Base-by-base conservation (phyloP, 1,139 yeast genomes). In the Sugiyamaella sp. region DNA sequence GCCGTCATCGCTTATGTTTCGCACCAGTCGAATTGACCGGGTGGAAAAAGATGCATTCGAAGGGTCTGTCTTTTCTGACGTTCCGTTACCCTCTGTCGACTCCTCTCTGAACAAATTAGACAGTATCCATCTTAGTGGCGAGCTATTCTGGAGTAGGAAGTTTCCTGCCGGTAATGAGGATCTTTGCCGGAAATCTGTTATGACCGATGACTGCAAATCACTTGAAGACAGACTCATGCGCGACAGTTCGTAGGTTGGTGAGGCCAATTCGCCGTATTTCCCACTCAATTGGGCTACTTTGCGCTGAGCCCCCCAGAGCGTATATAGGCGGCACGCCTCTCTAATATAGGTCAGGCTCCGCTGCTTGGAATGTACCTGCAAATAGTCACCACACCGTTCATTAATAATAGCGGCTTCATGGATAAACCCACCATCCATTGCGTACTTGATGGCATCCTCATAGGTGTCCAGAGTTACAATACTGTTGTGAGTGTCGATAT, bases 351-450 rank as follows among this genome's bases (percentile, higher is more conserved):
- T 60, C 22, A 63, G 51, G 20, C 70, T 47, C 37, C 68, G 56
- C 44, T 60, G 57, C 27, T 68, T 69, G 2, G 73, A 66, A n/a
- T 63, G 65, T 1, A 56, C 62, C n/a, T 66, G 66, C 12, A 80
- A 63, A 80, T 81, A 80, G 14, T 66, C 67, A 1, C 79, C 81
- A 66, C 83, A 79, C 19, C 76, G 66, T 47, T 76, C 75, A 56
- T 74, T 70, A 3, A 73, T 73, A 59, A 76, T 64, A 0, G 79
- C 82, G 3, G 73, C 73, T 51, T 78, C 82, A 37, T 72, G 69
- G 61, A 71, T 66, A 27, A 70, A 64, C 2, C 71, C 71, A 33
- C 65, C 58, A 14, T 62, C 60, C 14, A 67, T 63, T 1, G 81
- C 78, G 2, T 57, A 52, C 20, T 74, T 77, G 19, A 80, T 71